phyloP scores from a whole-genome alignment of 805 yeast genomes.

The Metschnikowia anglica region DNA sequence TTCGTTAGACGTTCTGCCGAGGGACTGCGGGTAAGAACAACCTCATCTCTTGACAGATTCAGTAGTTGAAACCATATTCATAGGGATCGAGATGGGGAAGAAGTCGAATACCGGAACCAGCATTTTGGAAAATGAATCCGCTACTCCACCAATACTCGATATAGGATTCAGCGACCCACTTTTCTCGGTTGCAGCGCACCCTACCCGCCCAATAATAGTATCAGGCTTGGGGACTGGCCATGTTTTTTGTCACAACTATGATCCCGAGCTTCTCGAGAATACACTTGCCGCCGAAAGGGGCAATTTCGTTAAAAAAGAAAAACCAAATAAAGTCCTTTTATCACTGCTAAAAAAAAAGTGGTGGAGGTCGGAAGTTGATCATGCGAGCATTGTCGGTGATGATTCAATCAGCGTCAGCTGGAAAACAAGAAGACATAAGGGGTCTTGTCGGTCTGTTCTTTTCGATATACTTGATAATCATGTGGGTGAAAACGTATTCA shows the following conservation, averaged over 20 bases:
- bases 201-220: constrained; percentile 59
- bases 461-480: constrained; percentile 53
- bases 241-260: constrained; percentile 60
- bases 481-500: constrained; percentile 53
- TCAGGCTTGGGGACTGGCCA: constrained; percentile 85
- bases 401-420: constrained; percentile 48
- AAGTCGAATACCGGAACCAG: constrained; percentile 27
- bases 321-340: constrained; percentile 22
- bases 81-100: constrained; percentile 17
- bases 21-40: not conserved
- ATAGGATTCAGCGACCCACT: constrained; percentile 57
- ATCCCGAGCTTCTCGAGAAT: constrained; percentile 46
- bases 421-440: constrained; percentile 90
- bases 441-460: constrained; percentile 72
- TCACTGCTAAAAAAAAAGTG: constrained; percentile 41
- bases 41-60: constrained; percentile 1
- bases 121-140: constrained; percentile 33
- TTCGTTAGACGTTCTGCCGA: not conserved
- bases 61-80: not conserved
- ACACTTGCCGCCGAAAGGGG: constrained; percentile 25
- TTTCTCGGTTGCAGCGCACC: constrained; percentile 80
- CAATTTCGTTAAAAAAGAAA: constrained; percentile 22
- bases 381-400: constrained; percentile 25
- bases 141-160: constrained; percentile 45
- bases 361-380: constrained; percentile 44